phyloP scores from a whole-genome alignment of 2,329 filamentous ascomycete species.

The Aplosporella prunicola region DNA sequence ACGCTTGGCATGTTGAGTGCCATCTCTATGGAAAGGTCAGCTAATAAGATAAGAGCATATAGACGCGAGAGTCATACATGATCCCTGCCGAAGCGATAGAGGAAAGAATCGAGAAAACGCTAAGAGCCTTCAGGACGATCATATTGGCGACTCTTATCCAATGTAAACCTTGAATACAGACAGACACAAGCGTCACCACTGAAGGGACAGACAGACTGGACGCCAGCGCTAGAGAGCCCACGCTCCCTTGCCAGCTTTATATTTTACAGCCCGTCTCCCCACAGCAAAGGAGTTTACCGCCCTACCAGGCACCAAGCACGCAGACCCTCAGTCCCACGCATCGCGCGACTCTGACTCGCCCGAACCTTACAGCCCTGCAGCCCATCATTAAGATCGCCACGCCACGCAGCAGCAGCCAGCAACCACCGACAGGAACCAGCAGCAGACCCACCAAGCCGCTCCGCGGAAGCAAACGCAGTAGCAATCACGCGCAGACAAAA shows the following conservation, averaged over 20 bases:
- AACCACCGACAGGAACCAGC: too few species aligned
- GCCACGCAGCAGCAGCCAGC: too few species aligned
- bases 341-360: too few species aligned
- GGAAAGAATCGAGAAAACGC: conserved; percentile 12
- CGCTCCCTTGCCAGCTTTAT: neutral
- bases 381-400: too few species aligned
- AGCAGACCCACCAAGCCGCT: too few species aligned
- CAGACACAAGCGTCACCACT: neutral
- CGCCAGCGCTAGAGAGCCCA: neutral
- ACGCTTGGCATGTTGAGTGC: conserved; percentile 18
- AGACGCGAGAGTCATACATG: conserved; percentile 13
- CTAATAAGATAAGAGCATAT: neutral
- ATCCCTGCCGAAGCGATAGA: conserved; percentile 12
- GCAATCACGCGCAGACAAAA: too few species aligned
- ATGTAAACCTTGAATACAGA: neutral
- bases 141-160: conserved; percentile 4
- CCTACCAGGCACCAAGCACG: neutral
- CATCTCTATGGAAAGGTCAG: conserved; percentile 14
- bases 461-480: too few species aligned
- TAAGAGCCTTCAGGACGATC: conserved; percentile 12
- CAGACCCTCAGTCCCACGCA: too few species aligned
- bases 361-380: too few species aligned
- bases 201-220: neutral
- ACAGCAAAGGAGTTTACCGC: neutral
- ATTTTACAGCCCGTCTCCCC: too few species aligned